A percentile compares a stretch with the other conserved stretches of the same genome.
Evolutionary conservation across 768 basidiomycete species (phyloP).

Genomic region (Mrakia frigida): DNA sequence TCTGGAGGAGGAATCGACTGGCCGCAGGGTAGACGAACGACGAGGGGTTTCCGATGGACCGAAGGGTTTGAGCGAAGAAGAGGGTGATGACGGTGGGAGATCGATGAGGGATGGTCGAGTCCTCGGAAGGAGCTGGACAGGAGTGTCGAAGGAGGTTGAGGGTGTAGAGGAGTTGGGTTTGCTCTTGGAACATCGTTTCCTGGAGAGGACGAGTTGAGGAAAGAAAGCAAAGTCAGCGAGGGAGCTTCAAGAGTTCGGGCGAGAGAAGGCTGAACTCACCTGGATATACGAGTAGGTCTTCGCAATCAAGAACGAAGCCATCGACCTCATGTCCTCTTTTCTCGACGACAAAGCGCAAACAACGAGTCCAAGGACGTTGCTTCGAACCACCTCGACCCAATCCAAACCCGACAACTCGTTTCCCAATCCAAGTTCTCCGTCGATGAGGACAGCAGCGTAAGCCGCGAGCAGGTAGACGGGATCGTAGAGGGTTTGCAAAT

Average conservation of each 20-base stretch:
- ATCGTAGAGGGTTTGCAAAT: conserved; percentile 61
- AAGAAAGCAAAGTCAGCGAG: neutral
- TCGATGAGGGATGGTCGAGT: conserved; percentile 49
- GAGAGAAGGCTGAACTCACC: conserved; percentile 48
- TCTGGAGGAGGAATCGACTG: conserved; percentile 81
- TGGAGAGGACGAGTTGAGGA: conserved; percentile 33
- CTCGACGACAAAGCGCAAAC: conserved; percentile 68
- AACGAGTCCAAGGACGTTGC: conserved; percentile 68
- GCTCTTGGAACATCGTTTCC: conserved; percentile 69
- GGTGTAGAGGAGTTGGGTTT: conserved; percentile 65
- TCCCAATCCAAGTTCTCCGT: conserved; percentile 37
- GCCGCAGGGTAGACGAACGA: conserved; percentile 82
- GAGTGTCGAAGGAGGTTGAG: conserved; percentile 61
- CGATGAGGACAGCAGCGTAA: conserved; percentile 61
- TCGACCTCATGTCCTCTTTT: conserved; percentile 55
- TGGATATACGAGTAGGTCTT: conserved; percentile 59
- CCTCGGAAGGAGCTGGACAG: conserved; percentile 46
- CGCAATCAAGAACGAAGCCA: conserved; percentile 60
- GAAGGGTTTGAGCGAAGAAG: conserved; percentile 73
- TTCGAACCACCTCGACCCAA: conserved; percentile 84
- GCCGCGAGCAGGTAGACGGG: conserved; percentile 68
- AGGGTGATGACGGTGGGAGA: conserved; percentile 75
- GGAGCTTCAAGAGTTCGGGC: too few species aligned
- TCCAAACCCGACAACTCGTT: conserved; percentile 54
- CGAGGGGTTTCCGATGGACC: conserved; percentile 77